phyloP scores from a whole-genome alignment of 257 asterid species.

The Nicotiana benthamiana region DNA sequence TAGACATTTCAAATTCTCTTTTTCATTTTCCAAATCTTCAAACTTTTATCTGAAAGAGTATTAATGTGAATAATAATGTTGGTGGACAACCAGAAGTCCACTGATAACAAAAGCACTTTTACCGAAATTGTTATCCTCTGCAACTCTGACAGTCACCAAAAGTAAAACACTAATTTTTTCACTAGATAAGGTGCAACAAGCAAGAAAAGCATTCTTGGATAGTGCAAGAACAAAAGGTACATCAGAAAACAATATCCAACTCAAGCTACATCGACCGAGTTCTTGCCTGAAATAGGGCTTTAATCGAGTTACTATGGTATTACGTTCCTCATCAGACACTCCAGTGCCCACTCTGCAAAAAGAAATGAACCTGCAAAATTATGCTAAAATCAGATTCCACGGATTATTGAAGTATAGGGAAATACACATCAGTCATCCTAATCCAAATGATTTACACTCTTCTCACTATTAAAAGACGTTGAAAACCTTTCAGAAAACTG shows the following conservation, averaged over 20 bases:
- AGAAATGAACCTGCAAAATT: conserved; percentile 81
- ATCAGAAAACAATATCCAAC: conserved; percentile 3
- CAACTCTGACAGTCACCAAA: not conserved
- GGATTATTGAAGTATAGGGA: not conserved
- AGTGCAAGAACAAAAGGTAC: not conserved
- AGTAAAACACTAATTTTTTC: not conserved
- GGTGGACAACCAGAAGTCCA: not conserved
- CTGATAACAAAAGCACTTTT: not conserved
- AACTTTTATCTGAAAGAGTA: not conserved
- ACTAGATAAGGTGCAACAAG: not conserved
- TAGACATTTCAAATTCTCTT: not conserved
- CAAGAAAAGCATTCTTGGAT: not conserved
- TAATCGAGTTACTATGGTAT: conserved; percentile 63
- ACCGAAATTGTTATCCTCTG: not conserved
- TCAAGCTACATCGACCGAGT: not conserved
- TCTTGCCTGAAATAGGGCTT: conserved; percentile 75
- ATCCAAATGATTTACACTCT: not conserved
- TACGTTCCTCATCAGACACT: conserved; percentile 91
- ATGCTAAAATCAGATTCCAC: conserved; percentile 22
- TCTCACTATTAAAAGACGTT: not conserved
- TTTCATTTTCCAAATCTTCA: not conserved
- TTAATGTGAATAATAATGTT: not conserved
- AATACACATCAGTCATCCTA: not conserved
- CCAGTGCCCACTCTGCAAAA: conserved; percentile 99
- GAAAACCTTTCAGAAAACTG: not conserved